These are phyloP conservation scores for Cenchrus americanus DNA, from an alignment of 176 grass and related monocot genomes.

Conservation along the genomic window DNA sequence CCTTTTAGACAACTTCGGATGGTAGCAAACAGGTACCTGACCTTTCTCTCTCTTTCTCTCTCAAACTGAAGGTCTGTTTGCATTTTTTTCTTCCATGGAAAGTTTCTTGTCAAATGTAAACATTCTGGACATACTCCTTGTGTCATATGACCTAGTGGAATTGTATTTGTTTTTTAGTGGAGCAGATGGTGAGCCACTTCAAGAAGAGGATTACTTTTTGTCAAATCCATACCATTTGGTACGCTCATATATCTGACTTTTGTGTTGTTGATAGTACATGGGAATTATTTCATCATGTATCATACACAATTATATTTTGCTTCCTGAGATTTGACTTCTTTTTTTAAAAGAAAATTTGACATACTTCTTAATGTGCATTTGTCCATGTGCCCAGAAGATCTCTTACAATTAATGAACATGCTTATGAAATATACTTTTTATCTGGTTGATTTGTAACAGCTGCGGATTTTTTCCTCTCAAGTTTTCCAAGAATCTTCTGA, in stretches of 20 bases:
- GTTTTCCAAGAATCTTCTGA: conserved; percentile 88
- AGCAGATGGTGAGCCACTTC: conserved; percentile 67
- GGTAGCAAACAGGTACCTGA: conserved; percentile 86
- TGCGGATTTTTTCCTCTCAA: conserved; percentile 93
- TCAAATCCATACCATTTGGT: conserved; percentile 99
- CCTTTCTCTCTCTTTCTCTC: conserved; percentile 3
- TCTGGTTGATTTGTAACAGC: conserved; percentile 53
- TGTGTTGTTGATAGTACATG: neutral
- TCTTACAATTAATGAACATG: conserved; percentile 6
- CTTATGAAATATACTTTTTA: conserved; percentile 20
- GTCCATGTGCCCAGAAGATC: conserved; percentile 10
- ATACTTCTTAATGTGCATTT: conserved; percentile 9
- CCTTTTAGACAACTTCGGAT: conserved; percentile 98
- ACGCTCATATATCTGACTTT: conserved; percentile 41
- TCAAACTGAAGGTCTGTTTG: conserved; percentile 4
- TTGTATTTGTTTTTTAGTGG: conserved; percentile 53
- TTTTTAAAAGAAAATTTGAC: too few relatives aligned
- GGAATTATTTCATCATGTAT: conserved; percentile 2
- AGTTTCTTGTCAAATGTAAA: conserved; percentile 12
- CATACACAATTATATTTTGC: neutral
- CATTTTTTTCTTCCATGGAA: conserved; percentile 21
- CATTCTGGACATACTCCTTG: conserved; percentile 13
- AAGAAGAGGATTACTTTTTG: conserved; percentile 96
- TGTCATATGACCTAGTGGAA: conserved; percentile 42
- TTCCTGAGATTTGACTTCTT: conserved; percentile 23